Evolutionary conservation across 768 basidiomycete genomes (phyloP).

Genomic region (Mycena epipterygia): DNA sequence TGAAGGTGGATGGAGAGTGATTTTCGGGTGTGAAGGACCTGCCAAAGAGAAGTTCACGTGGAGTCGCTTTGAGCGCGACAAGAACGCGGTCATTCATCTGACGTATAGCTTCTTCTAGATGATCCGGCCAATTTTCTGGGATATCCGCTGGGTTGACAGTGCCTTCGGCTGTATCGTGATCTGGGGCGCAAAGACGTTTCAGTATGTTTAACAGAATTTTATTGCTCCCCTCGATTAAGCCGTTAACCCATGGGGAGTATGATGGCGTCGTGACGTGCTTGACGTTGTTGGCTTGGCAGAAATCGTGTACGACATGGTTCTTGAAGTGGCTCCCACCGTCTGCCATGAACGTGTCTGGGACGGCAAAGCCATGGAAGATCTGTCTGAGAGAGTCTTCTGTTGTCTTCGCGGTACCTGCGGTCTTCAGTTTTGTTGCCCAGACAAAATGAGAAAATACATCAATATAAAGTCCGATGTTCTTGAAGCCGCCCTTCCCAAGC

Average conservation of each 20-base stretch:
- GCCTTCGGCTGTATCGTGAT: slow-evolving; percentile 34
- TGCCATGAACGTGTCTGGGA: slow-evolving; percentile 24
- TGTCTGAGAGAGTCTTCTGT: slow-evolving; percentile 24
- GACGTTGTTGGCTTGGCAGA: slow-evolving; percentile 31
- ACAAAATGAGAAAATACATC: slow-evolving; percentile 39
- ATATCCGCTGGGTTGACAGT: slow-evolving; percentile 28
- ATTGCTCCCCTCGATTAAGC: slow-evolving; percentile 39
- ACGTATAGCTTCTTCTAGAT: slow-evolving; percentile 38
- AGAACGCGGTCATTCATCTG: slow-evolving; percentile 43
- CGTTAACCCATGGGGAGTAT: slow-evolving; percentile 36
- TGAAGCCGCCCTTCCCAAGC: slow-evolving; percentile 39
- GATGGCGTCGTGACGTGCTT: slow-evolving; percentile 32
- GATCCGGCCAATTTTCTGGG: slow-evolving; percentile 41
- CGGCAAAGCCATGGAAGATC: slow-evolving; percentile 38
- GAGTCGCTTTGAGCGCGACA: slow-evolving; percentile 27
- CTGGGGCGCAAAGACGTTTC: slow-evolving; percentile 42
- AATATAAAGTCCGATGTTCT: slow-evolving; percentile 36
- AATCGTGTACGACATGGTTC: slow-evolving; percentile 31
- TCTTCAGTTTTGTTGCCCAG: slow-evolving; percentile 41
- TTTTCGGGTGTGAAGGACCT: slow-evolving; percentile 39
- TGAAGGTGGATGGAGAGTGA: neutral
- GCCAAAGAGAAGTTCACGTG: slow-evolving; percentile 50
- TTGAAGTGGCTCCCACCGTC: slow-evolving; percentile 46
- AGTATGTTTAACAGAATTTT: slow-evolving; percentile 36
- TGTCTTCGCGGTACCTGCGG: neutral